Evolutionary conservation across 108 stramenopile genomes (phyloP).

Genomic region (Cyclotella atomus): DNA sequence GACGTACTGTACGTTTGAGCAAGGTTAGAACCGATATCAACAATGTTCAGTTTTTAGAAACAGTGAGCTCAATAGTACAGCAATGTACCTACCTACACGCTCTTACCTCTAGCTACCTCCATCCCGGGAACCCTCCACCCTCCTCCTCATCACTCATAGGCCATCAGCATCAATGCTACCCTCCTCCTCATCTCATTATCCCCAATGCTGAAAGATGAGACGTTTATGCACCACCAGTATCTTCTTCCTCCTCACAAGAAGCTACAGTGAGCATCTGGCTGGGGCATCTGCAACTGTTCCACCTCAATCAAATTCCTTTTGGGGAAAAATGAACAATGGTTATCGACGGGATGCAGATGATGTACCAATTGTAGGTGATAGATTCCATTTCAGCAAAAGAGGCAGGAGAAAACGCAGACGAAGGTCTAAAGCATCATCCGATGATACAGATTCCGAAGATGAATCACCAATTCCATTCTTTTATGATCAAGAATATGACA

Average conservation of each 20-base stretch:
- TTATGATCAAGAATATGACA: constrained; percentile 17
- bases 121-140: no score
- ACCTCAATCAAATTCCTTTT: constrained; percentile 8
- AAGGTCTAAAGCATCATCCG: neutral
- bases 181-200: no score
- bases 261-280: neutral
- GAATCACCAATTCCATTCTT: constrained; percentile 9
- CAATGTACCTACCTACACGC: no score
- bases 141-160: no score
- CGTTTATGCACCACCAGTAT: neutral
- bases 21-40: no score
- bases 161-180: no score
- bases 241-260: neutral
- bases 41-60: no score
- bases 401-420: neutral
- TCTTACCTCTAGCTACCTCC: no score
- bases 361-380: constrained; percentile 36
- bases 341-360: constrained; percentile 22
- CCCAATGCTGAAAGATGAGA: neutral
- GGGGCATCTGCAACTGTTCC: constrained; percentile 8
- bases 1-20: no score
- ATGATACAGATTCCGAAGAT: constrained; percentile 4
- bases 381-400: neutral
- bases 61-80: no score
- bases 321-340: constrained; percentile 4